Evolutionary conservation across 1,284 basidiomycete genomes (phyloP), one percentile per base, ranked within the genome.

Genomic region (Trichosporon faecale): DNA sequence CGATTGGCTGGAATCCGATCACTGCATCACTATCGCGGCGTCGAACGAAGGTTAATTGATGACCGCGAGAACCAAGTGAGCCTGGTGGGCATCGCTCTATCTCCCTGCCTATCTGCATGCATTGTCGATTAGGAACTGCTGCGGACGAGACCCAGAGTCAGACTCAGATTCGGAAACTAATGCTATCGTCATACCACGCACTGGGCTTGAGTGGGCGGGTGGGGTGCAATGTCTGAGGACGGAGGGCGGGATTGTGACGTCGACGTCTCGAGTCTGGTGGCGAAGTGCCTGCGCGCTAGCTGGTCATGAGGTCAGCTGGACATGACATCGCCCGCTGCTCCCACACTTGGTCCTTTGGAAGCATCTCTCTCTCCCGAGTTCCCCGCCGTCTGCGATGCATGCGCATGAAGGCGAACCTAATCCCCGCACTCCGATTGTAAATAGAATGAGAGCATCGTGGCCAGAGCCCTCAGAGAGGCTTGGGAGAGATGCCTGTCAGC

Each of bases 321-420:
- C 57, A 61, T 61, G 57, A 61, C 57, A 61, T 61, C 57, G 57
- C 57, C 57, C 14, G 9, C 57, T 31, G 57, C 27, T 61, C 57
- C 57, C 57, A 31, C 27, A 31, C 57, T 33, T 52, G 21, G 23
- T 44, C 49, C 49, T 52, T 25, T 52, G 9, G 21, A 23, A 9
- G 21, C 49, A 23, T 52, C 40, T 44, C 52, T 21, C 52, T 14
- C 35, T 12, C 35, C 35, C 35, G 35, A 37, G 29, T 12, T n/a
- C 29, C 57, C 29, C 27, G 57, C 29, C 18, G 18, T 52, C 21
- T 21, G 7, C 7, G 49, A 21, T 52, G 49, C 49, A 52, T 52
- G 23, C 23, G n/a, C 49, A 52, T 9, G 18, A 52, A 2, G 49
- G 49, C 2, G 7, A 52, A 52, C 49, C 49, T 52, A 52, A 52